Evolutionary conservation across 257 asterid species (phyloP).

Genomic region (Solanum chilense): DNA sequence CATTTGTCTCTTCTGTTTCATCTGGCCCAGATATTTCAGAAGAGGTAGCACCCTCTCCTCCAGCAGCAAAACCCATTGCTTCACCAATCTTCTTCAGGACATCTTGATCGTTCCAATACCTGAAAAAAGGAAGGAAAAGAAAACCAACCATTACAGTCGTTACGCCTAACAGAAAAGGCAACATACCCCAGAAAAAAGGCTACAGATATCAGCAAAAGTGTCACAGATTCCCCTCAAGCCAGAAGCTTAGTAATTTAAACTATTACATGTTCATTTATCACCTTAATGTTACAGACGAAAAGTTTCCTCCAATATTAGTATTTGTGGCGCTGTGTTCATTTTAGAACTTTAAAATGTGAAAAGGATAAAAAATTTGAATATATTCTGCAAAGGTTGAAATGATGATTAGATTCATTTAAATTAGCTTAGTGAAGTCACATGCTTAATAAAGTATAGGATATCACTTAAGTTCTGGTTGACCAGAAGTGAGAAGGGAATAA

Average conservation of each 20-base stretch:
- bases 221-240: neutral
- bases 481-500: neutral
- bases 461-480: neutral
- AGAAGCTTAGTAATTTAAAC: neutral
- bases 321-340: neutral
- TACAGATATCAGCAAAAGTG: neutral
- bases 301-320: neutral
- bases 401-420: neutral
- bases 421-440: neutral
- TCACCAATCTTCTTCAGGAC: slow-evolving; percentile 83
- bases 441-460: neutral
- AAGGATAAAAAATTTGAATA: neutral
- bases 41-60: slow-evolving; percentile 58
- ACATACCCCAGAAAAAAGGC: neutral
- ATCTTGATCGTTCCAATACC: slow-evolving; percentile 92
- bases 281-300: neutral
- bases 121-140: slow-evolving; percentile 7
- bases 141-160: neutral
- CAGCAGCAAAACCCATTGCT: slow-evolving; percentile 84
- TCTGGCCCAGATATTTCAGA: slow-evolving; percentile 54
- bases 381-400: neutral
- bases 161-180: neutral
- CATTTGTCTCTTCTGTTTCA: slow-evolving; percentile 65
- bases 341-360: neutral
- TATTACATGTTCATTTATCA: neutral